Conservation (phyloP, 139 green algal genomes). For the Picocystis salinarum region DNA sequence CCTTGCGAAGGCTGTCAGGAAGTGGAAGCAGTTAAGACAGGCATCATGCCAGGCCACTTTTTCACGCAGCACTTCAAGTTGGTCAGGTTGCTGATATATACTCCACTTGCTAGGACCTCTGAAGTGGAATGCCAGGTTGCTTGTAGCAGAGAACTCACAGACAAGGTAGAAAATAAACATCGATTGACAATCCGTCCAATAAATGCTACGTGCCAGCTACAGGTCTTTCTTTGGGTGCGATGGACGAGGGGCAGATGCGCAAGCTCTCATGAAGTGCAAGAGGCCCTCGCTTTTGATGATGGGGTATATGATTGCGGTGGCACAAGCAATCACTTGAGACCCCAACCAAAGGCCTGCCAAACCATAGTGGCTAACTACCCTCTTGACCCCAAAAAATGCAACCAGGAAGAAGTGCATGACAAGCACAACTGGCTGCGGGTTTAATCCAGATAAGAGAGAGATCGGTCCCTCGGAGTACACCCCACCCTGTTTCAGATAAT, state of each 20-base stretch:
- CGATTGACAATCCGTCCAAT: not conserved
- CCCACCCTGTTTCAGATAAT: constrained; percentile 83
- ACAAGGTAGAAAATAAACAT: not conserved
- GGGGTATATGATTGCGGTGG: constrained; percentile 25
- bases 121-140: not conserved
- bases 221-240: not conserved
- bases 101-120: not conserved
- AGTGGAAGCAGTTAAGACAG: too few relatives aligned
- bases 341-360: constrained; percentile 11
- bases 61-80: too few relatives aligned
- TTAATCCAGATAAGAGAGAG: constrained; percentile 70
- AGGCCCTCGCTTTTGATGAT: constrained; percentile 26
- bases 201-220: not conserved
- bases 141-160: not conserved
- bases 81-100: too few relatives aligned
- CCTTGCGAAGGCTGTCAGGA: not conserved
- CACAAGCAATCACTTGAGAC: constrained; percentile 15
- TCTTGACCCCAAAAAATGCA: constrained; percentile 36
- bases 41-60: too few relatives aligned
- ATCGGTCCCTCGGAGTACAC: constrained; percentile 59
- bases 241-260: not conserved
- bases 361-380: not conserved
- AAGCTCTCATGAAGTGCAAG: too few relatives aligned
- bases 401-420: constrained; percentile 95
- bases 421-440: constrained; percentile 64